Percentiles rank a stretch among this genome's conserved stretches.
Conservation (phyloP, 1,284 basidiomycete species). For the Farysia itapuensis region DNA sequence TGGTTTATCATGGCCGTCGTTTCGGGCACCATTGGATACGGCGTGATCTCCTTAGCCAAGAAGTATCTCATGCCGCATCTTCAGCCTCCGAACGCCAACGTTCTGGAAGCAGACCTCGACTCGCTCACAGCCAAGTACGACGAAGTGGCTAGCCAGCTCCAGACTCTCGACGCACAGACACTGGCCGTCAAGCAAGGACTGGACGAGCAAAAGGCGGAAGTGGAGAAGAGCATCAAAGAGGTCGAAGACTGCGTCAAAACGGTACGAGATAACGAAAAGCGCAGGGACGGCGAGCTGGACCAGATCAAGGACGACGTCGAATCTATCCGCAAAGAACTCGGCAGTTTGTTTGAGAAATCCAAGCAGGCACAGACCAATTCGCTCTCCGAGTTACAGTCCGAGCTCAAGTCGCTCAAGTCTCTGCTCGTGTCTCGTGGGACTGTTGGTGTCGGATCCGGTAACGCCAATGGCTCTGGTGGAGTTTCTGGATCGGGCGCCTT, state of each 20-base stretch:
- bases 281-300: constrained; percentile 83
- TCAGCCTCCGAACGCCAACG: constrained; percentile 80
- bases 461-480: not conserved
- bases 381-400: constrained; percentile 82
- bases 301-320: constrained; percentile 66
- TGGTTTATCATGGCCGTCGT: constrained; percentile 81
- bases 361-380: constrained; percentile 70
- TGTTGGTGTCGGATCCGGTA: constrained; percentile 61
- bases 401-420: constrained; percentile 91
- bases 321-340: constrained; percentile 84
- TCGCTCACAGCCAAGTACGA: constrained; percentile 88
- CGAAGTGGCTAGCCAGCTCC: constrained; percentile 71
- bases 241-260: constrained; percentile 77
- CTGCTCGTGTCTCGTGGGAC: constrained; percentile 79
- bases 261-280: constrained; percentile 75
- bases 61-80: constrained; percentile 92
- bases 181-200: constrained; percentile 73
- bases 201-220: constrained; percentile 77
- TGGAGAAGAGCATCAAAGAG: constrained; percentile 76
- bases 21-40: constrained; percentile 84
- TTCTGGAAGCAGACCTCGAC: constrained; percentile 85
- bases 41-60: constrained; percentile 81
- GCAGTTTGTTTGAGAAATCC: constrained; percentile 94
- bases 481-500: not conserved
- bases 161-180: constrained; percentile 78